Evolutionary conservation across 805 yeast species (phyloP).

Genomic region (Candida oleophila): DNA sequence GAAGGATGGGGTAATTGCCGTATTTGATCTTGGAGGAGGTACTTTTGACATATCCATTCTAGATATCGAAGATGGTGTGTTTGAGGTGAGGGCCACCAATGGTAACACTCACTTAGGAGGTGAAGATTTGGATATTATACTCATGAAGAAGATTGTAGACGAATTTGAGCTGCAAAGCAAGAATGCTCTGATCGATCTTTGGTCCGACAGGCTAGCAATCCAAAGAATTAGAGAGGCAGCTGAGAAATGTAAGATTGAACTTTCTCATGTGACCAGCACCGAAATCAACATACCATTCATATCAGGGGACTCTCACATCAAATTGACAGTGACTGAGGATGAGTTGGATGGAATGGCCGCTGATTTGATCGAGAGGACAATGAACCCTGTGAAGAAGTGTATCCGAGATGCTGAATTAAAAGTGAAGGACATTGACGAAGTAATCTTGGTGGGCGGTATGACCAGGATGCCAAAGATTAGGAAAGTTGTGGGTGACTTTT

Average conservation of each 20-base stretch:
- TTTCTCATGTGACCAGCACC: constrained; percentile 63
- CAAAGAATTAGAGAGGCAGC: constrained; percentile 81
- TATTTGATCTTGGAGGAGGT: constrained; percentile 82
- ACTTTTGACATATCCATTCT: constrained; percentile 79
- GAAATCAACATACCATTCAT: constrained; percentile 71
- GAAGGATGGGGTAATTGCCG: constrained; percentile 53
- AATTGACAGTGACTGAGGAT: constrained; percentile 57
- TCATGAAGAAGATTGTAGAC: constrained; percentile 56
- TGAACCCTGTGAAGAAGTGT: constrained; percentile 73
- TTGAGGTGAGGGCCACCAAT: constrained; percentile 79
- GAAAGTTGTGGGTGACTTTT: constrained; percentile 55
- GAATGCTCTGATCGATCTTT: constrained; percentile 42
- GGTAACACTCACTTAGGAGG: constrained; percentile 88
- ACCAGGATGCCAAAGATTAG: constrained; percentile 84
- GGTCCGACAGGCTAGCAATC: constrained; percentile 54
- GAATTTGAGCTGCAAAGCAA: constrained; percentile 41
- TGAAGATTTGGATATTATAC: constrained; percentile 75
- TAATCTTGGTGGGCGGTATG: constrained; percentile 85
- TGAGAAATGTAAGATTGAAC: constrained; percentile 72
- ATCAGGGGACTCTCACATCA: constrained; percentile 58
- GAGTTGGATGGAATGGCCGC: constrained; percentile 67
- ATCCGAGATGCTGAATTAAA: constrained; percentile 70
- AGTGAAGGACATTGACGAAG: constrained; percentile 67
- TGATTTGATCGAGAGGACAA: constrained; percentile 64
- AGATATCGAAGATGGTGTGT: constrained; percentile 77